These are phyloP conservation scores for Lentinula lateritia DNA, from an alignment of 768 basidiomycete genomes.

Conservation along the genomic window DNA sequence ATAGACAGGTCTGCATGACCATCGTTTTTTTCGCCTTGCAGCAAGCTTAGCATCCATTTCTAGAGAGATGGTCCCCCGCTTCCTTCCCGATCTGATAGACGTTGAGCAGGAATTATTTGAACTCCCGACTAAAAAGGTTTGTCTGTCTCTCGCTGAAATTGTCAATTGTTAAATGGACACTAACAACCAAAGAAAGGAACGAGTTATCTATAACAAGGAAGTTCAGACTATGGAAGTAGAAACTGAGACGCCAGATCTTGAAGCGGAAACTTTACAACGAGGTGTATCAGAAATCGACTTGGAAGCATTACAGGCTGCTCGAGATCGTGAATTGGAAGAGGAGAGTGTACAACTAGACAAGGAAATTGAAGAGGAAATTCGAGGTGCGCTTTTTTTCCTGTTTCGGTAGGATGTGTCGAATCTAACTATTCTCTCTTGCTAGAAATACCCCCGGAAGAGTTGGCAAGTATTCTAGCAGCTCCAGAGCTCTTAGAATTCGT, in stretches of 20 bases:
- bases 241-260: conserved; percentile 39
- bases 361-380: conserved; percentile 82
- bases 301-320: conserved; percentile 61
- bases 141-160: not conserved
- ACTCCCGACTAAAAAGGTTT: conserved; percentile 72
- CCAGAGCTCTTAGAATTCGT: conserved; percentile 94
- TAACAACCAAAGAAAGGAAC: conserved; percentile 42
- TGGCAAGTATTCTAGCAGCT: conserved; percentile 72
- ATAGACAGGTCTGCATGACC: conserved; percentile 49
- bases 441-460: conserved; percentile 89
- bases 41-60: not conserved
- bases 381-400: conserved; percentile 43
- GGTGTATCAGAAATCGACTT: conserved; percentile 62
- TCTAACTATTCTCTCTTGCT: not conserved
- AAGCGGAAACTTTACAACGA: conserved; percentile 74
- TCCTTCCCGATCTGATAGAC: conserved; percentile 78
- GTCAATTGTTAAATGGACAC: not conserved
- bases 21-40: not conserved
- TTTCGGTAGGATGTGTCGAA: not conserved
- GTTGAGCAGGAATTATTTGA: conserved; percentile 89
- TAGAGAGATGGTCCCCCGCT: conserved; percentile 60
- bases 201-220: conserved; percentile 80
- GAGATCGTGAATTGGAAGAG: conserved; percentile 77
- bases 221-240: conserved; percentile 72
- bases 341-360: conserved; percentile 80